Base-by-base conservation (phyloP, 495 filamentous ascomycete species). In the Daldinia childiae region DNA sequence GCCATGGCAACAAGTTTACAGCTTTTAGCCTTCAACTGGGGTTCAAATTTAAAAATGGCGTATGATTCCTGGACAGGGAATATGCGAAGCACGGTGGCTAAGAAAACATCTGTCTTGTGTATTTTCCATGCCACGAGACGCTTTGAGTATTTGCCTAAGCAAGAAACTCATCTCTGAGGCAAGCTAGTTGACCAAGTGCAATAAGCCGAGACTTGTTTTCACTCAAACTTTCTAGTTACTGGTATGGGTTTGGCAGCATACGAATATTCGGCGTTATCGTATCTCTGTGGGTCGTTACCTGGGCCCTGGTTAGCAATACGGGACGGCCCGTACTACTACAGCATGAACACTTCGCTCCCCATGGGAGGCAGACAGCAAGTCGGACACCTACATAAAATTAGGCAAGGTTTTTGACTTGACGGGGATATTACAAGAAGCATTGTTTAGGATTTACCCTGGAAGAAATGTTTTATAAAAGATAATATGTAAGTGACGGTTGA, bases 1-100 rank as follows among this genome's bases (percentile, higher is more conserved):
- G 69, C n/a, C 17, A 45, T 38, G 6, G 30, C 11, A 61, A 55
- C 14, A 29, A 45, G 3, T 69, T 69, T 30, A 36, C 27, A 1
- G 66, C 27, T 52, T 6, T 7, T 9, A 69, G 71, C 34, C 36
- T 55, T 12, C 66, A 55, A n/a, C 51, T 52, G n/a, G 66, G 52
- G 3, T 69, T 69, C 45, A 43, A 69, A 8, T 73, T 73, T 21
- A 8, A 39, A 61, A 17, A 26, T 3, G 38, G 52, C 12, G 24
- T 38, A 55, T 60, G 3, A 45, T 26, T 19, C 26, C 19, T 29
- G 8, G 45, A 14, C 32, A 26, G 12, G 54, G 54, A 34, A 14
- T 15, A 54, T n/a, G n/a, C 5, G 26, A 8, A 30, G 12, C 21
- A 51, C 15, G 0, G 17, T 30, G 48, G 45, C 38, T 26, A 9